Base-by-base conservation (phyloP, 2,329 filamentous ascomycete species). In the Cladosporium velox region DNA sequence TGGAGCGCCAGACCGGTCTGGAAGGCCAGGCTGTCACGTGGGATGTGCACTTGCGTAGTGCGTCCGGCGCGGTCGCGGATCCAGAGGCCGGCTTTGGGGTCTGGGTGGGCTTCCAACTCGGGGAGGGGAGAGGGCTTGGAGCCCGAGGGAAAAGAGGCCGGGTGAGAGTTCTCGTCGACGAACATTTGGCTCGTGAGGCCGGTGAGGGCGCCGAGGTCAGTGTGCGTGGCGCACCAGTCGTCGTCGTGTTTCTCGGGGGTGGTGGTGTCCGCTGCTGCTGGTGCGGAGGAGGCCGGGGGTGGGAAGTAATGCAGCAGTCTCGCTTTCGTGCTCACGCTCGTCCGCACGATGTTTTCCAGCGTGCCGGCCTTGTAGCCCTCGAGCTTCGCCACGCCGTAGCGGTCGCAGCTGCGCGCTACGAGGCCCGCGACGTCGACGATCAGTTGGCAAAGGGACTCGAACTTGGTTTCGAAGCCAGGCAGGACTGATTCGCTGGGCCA, bases 141-240 rank as follows among this genome's bases (percentile, higher is more conserved):
- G 54, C 69, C 73, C 8, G 41, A 10, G 7, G 41, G 2, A 51
- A 70, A 57, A 75, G 65, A 63, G 51, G 79, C 78, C 6, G 75
- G 67, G 32, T 81, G 73, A 11, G 75, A 76, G 0, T 80, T 79
- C 80, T 98, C 94, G 75, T 98, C 92, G 68, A 98, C 85, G 78
- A 96, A 98, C 93, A 98, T 97, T 71, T 94, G 93, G 2, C 91
- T 94, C 0, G 95, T 99, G 38, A 99, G 84, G 15, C 93, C 94
- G 0, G 95, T 99, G 35, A 99, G 84, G 76, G 94, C 98, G 52
- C 95, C 93, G 73, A 97, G 93, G 78, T 98, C 94, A 65, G 95
- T 83, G 77, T 95, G 91, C 1, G 90, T 92, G 10, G 93, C 91
- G 78, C 94, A 99, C 95, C 95, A 99, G 79, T 96, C 91, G 77